phyloP scores from a whole-genome alignment of 345 rosid species.

The Syzygium aromaticum region DNA sequence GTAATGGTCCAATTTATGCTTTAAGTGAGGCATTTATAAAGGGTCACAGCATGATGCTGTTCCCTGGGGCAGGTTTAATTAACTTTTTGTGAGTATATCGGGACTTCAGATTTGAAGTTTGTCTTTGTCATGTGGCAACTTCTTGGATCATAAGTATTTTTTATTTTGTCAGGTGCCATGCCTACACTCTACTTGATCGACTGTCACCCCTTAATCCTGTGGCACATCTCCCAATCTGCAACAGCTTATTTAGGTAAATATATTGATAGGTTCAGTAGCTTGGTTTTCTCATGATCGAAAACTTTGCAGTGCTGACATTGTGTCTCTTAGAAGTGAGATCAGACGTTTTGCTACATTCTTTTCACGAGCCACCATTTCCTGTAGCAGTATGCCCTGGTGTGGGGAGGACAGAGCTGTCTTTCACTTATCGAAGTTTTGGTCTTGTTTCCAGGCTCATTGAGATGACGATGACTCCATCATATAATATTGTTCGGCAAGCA shows the following conservation, averaged over 20 bases:
- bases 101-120: neutral
- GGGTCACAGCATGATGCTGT: neutral
- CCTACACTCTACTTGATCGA: conserved; percentile 67
- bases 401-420: neutral
- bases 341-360: neutral
- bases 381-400: neutral
- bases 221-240: conserved; percentile 79
- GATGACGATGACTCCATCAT: conserved; percentile 50
- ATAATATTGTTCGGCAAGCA: conserved; percentile 45
- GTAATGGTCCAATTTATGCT: neutral
- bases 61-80: neutral
- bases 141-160: neutral
- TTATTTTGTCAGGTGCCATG: conserved; percentile 64
- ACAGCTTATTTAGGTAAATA: conserved; percentile 69
- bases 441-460: conserved; percentile 43
- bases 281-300: neutral
- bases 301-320: neutral
- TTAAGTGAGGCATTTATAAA: neutral
- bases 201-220: conserved; percentile 85
- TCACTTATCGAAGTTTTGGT: neutral
- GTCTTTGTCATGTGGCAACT: neutral
- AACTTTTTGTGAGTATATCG: neutral
- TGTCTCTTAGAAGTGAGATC: neutral
- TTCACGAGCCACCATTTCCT: neutral
- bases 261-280: neutral